Conservation (phyloP, 1,284 basidiomycete species). For the Marasmius sp. region DNA sequence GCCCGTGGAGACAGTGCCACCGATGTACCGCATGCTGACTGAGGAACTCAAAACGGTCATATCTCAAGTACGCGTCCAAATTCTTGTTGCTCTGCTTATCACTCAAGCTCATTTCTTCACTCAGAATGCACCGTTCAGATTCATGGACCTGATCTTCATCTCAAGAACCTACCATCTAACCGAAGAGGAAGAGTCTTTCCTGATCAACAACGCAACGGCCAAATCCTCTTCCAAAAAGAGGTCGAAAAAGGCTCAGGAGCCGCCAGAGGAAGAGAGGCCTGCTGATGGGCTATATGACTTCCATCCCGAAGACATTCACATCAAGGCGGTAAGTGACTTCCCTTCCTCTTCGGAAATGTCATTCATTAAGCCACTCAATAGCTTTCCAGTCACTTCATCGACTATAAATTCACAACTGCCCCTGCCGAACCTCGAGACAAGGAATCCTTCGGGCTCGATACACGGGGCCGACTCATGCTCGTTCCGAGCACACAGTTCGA, state of each 20-base stretch:
- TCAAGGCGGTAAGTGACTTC: slow-evolving; percentile 53
- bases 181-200: slow-evolving; percentile 53
- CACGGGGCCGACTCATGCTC: slow-evolving; percentile 75
- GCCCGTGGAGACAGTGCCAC: slow-evolving; percentile 87
- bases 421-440: slow-evolving; percentile 55
- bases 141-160: slow-evolving; percentile 72
- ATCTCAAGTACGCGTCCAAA: slow-evolving; percentile 49
- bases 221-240: slow-evolving; percentile 15
- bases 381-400: slow-evolving; percentile 60
- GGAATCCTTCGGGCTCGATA: slow-evolving; percentile 81
- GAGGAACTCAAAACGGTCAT: slow-evolving; percentile 77
- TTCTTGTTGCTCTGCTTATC: neutral
- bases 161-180: slow-evolving; percentile 74
- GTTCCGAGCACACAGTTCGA: slow-evolving; percentile 47
- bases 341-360: slow-evolving; percentile 1
- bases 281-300: slow-evolving; percentile 65
- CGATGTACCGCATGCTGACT: slow-evolving; percentile 85
- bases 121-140: slow-evolving; percentile 68
- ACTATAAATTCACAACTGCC: slow-evolving; percentile 66
- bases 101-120: neutral
- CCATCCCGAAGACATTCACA: slow-evolving; percentile 84
- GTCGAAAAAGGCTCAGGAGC: slow-evolving; percentile 34
- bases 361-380: slow-evolving; percentile 28
- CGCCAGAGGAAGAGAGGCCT: slow-evolving; percentile 26
- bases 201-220: slow-evolving; percentile 35